Evolutionary conservation across 2,329 filamentous ascomycete species (phyloP), one percentile per base, ranked within the genome.

Genomic region (Colletotrichum abscissum): DNA sequence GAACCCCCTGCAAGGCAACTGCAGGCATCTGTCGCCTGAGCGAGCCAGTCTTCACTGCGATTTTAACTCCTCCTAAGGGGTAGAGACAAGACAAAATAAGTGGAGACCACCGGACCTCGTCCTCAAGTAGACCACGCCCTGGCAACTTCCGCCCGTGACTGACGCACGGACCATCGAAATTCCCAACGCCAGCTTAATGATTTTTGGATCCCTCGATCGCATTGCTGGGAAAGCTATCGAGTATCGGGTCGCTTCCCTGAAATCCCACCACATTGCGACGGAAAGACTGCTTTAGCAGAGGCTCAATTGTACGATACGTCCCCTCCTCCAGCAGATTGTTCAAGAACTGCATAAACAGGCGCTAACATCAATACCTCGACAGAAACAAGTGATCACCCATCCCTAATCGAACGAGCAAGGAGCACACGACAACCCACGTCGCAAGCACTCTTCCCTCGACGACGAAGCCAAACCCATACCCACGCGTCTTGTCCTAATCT

Each of bases 201-300:
- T 56, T 73, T 73, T 73, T 52, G 71, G 71, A 62, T 62, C 24
- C 26, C 14, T 52, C 22, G 24, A 60, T 46, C 62, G 11, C 26
- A 49, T 33, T 35, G 28, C 58, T 35, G 14, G 11, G 24, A 11
- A 57, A 11, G 33, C 52, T 22, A 22, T 57, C 28, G 46, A 63
- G 49, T 11, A 64, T 7, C 7, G 38, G 49, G 46, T 52, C 19
- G 42, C 22, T 64, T 64, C 30, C 46, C 46, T 46, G 24, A 24
- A 35, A 4, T 22, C 22, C 59, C 19, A 72, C 64, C n/a, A 58
- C 66, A 26, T n/a, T 8, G 24, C 69, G 54, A 35, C 24, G 26
- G 30, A 67, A 67, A 56, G 42, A 42, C 55, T 57, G n/a, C 12
- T 16, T 12, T 5, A n/a, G 33, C 19, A 55, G 55, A 26, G 3